Evolutionary conservation across 108 stramenopile genomes (phyloP).

Genomic region (Aureococcus anophagefferens): DNA sequence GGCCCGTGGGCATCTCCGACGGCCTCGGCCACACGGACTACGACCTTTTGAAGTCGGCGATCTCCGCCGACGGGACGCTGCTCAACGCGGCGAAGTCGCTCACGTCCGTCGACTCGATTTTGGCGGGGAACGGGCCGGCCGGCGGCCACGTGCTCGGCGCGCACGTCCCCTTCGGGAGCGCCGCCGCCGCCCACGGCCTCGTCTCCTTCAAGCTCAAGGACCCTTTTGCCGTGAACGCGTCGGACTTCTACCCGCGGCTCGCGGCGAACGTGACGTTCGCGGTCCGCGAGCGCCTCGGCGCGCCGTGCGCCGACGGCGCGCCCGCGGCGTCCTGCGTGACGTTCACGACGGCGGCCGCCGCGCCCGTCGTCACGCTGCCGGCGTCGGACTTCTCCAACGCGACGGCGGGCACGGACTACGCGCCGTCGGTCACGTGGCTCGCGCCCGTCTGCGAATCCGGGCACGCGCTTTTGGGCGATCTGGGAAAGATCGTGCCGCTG

Average conservation of each 20-base stretch:
- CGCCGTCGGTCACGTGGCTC: neutral
- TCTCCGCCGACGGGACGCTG: slow-evolving; percentile 28
- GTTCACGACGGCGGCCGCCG: neutral
- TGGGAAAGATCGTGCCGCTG: slow-evolving; percentile 28
- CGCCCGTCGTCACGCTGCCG: neutral
- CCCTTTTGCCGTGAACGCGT: neutral
- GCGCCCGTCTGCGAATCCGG: slow-evolving; percentile 7
- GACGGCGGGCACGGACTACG: slow-evolving; percentile 2
- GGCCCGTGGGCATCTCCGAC: slow-evolving; percentile 40
- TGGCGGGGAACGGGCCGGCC: slow-evolving; percentile 24
- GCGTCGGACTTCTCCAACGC: neutral
- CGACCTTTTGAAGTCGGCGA: slow-evolving; percentile 14
- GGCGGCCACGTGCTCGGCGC: neutral
- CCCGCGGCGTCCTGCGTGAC: neutral
- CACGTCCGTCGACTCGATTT: slow-evolving; percentile 33
- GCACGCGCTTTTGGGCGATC: slow-evolving; percentile 26
- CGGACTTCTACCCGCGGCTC: too few species aligned
- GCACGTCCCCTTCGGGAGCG: neutral
- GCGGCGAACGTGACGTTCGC: too few species aligned
- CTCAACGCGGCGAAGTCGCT: slow-evolving; percentile 30
- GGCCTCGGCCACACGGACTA: slow-evolving; percentile 26
- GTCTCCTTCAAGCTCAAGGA: slow-evolving; percentile 24
- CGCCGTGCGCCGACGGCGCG: neutral
- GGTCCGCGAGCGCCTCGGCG: too few species aligned
- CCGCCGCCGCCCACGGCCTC: slow-evolving; percentile 18